Evolutionary conservation across 2,329 filamentous ascomycete species (phyloP).

Genomic region (Aspergillus ochraceoroseus): DNA sequence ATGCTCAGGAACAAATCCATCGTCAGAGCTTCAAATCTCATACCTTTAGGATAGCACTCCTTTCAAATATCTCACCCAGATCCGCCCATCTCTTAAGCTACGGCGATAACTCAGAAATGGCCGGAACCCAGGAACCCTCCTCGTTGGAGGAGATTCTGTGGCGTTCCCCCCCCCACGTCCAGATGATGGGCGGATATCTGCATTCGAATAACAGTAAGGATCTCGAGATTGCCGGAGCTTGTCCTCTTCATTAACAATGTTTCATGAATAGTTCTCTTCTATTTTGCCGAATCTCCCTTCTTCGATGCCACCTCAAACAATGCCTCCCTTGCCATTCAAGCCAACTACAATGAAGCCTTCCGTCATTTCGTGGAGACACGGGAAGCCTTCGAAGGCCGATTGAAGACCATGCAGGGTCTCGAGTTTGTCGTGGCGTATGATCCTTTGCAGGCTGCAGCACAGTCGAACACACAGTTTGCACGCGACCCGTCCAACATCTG

Average conservation of each 20-base stretch:
- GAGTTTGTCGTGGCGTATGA: slow-evolving; percentile 59
- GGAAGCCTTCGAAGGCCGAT: slow-evolving; percentile 51
- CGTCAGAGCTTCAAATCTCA: not conserved
- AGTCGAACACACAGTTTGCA: slow-evolving; percentile 38
- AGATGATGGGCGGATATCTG: slow-evolving; percentile 45
- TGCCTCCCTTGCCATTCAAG: slow-evolving; percentile 51
- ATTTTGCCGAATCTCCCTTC: slow-evolving; percentile 60
- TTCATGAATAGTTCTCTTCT: slow-evolving; percentile 50
- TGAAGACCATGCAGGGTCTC: slow-evolving; percentile 53
- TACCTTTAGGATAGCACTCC: too few species aligned
- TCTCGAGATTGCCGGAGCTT: too few species aligned
- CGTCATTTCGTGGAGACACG: slow-evolving; percentile 52
- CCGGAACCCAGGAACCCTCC: slow-evolving; percentile 32
- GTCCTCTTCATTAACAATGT: slow-evolving; percentile 6
- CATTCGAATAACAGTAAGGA: slow-evolving; percentile 45
- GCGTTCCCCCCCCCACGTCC: slow-evolving; percentile 44
- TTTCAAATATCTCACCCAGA: too few species aligned
- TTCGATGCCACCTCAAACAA: slow-evolving; percentile 60
- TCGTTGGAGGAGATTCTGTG: slow-evolving; percentile 45
- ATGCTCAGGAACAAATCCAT: not conserved
- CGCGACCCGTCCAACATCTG: slow-evolving; percentile 51
- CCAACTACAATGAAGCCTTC: slow-evolving; percentile 47
- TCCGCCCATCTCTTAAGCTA: too few species aligned
- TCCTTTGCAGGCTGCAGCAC: slow-evolving; percentile 48
- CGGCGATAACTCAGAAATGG: slow-evolving; percentile 24